Conservation (phyloP, 2,329 filamentous ascomycete species). For the Hypoxylon sp. region DNA sequence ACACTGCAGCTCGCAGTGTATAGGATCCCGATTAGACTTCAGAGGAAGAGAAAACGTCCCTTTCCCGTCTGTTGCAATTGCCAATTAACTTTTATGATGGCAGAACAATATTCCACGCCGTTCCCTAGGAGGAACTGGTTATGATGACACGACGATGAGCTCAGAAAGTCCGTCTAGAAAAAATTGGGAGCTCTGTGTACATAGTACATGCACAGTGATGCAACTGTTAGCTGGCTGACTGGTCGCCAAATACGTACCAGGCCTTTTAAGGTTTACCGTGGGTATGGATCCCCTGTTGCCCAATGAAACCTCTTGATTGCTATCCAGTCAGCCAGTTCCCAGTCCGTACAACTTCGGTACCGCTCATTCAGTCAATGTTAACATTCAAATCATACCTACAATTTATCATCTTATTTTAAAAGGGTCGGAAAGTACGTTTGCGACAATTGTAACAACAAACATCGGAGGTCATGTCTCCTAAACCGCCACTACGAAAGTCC, state of each 20-base stretch:
- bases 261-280: neutral
- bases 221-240: slow-evolving; percentile 19
- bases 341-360: neutral
- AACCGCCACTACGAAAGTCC: too few relatives aligned
- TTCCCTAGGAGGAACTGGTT: slow-evolving; percentile 8
- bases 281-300: neutral
- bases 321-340: slow-evolving; percentile 5
- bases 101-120: neutral
- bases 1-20: slow-evolving; percentile 3
- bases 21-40: slow-evolving; percentile 3
- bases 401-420: too few relatives aligned
- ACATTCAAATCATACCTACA: too few relatives aligned
- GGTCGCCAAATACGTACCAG: slow-evolving; percentile 7
- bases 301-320: slow-evolving; percentile 9
- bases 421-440: too few relatives aligned
- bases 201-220: slow-evolving; percentile 37
- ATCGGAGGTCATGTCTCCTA: too few relatives aligned
- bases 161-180: slow-evolving; percentile 14
- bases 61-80: neutral
- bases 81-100: slow-evolving; percentile 4
- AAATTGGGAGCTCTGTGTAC: slow-evolving; percentile 23
- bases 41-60: neutral
- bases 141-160: slow-evolving; percentile 38
- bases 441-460: too few relatives aligned
- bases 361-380: neutral